A percentile compares a stretch with the other conserved stretches of the same genome.
These are phyloP conservation scores for Anthoceros angustus DNA, from an alignment of 225 moss, liverwort and hornwort genomes.

Conservation along the genomic window DNA sequence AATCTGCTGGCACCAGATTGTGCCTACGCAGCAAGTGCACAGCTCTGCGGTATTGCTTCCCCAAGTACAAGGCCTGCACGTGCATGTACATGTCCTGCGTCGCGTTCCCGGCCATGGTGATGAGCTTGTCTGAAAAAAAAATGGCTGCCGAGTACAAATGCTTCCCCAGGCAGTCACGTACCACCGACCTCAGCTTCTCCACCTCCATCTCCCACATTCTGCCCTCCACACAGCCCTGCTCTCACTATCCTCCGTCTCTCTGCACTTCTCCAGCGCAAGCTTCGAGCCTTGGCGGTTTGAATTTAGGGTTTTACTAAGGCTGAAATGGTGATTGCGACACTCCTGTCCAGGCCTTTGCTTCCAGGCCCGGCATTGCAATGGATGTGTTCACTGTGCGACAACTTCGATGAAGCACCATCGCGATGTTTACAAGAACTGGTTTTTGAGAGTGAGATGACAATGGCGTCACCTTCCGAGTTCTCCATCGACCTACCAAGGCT, in stretches of 20 bases:
- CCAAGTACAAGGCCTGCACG: slow-evolving; percentile 81
- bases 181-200: slow-evolving; percentile 95
- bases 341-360: too few relatives aligned
- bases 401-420: too few relatives aligned
- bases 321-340: too few relatives aligned
- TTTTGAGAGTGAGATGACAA: too few relatives aligned
- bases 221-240: not conserved
- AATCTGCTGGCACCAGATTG: slow-evolving; percentile 71
- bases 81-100: slow-evolving; percentile 97
- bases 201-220: slow-evolving; percentile 59
- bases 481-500: too few relatives aligned
- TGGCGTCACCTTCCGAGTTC: too few relatives aligned
- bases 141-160: slow-evolving; percentile 92
- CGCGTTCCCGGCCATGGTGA: slow-evolving; percentile 71
- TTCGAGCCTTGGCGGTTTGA: too few relatives aligned
- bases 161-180: slow-evolving; percentile 85
- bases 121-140: slow-evolving; percentile 93
- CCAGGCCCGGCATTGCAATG: too few relatives aligned
- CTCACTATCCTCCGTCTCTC: slow-evolving; percentile 5
- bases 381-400: too few relatives aligned
- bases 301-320: too few relatives aligned
- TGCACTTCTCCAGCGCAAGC: not conserved
- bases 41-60: slow-evolving; percentile 81
- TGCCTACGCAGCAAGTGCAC: slow-evolving; percentile 72
- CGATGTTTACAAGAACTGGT: too few relatives aligned